A percentile compares a stretch with the other conserved stretches of the same genome.
These are phyloP conservation scores for Yamadazyma akitaensis DNA, from an alignment of 805 yeast genomes.

Conservation along the genomic window DNA sequence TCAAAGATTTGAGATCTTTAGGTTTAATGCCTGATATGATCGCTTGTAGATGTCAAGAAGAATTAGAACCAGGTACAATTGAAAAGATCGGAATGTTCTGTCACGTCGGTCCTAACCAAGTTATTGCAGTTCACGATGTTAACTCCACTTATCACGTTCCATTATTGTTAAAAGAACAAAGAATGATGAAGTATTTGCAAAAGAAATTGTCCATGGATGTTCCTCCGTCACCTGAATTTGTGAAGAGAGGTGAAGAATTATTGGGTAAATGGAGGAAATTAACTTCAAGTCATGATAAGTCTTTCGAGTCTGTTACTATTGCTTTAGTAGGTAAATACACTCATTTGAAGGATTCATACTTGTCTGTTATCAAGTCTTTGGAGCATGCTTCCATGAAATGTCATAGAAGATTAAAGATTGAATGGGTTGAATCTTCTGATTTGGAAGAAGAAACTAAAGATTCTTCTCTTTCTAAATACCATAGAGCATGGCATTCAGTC, in stretches of 20 bases:
- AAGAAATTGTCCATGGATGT: conserved; percentile 62
- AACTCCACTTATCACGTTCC: conserved; percentile 98
- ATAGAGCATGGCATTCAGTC: conserved; percentile 91
- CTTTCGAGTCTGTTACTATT: conserved; percentile 84
- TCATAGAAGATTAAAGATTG: conserved; percentile 76
- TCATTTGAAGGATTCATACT: conserved; percentile 88
- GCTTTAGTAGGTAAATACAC: conserved; percentile 98
- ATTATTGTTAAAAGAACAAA: conserved; percentile 81
- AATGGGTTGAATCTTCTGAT: conserved; percentile 95
- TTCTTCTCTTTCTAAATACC: conserved; percentile 70
- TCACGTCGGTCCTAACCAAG: conserved; percentile 98
- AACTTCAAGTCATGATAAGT: conserved; percentile 76
- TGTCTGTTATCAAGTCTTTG: conserved; percentile 90
- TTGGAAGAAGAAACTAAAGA: conserved; percentile 72
- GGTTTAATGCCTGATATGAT: conserved; percentile 96
- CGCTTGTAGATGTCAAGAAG: conserved; percentile 93
- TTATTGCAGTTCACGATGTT: conserved; percentile 93
- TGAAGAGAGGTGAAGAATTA: conserved; percentile 62
- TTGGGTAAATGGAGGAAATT: conserved; percentile 76
- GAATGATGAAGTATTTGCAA: conserved; percentile 67
- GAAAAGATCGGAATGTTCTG: conserved; percentile 98
- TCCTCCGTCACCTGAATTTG: conserved; percentile 43
- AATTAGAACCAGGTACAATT: conserved; percentile 78
- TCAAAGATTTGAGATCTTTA: conserved; percentile 90
- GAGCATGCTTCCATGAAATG: conserved; percentile 95